A percentile compares a stretch with the other conserved stretches of the same genome.
phyloP scores from a whole-genome alignment of 169 alveolate species.

The Plasmodium relictum region DNA sequence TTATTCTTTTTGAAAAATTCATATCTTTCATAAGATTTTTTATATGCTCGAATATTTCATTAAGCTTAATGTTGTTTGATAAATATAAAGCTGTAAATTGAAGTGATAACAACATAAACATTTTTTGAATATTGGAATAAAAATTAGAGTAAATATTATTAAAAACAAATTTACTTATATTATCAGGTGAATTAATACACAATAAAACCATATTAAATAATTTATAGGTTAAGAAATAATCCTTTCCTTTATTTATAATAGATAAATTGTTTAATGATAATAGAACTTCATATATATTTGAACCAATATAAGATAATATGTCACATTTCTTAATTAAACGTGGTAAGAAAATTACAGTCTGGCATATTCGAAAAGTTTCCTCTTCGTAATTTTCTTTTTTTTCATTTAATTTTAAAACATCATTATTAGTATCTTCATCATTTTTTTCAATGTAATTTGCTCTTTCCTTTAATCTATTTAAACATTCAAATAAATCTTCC shows the following conservation, averaged over 20 bases:
- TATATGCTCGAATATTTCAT: conserved; percentile 5
- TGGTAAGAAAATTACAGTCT: conserved; percentile 38
- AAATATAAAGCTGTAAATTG: conserved; percentile 29
- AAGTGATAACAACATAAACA: conserved; percentile 38
- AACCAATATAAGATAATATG: conserved; percentile 43
- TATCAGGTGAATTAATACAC: conserved; percentile 31
- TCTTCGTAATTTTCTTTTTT: conserved; percentile 54
- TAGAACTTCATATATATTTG: conserved; percentile 27
- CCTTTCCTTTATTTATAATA: conserved; percentile 8
- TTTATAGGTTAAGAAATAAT: conserved; percentile 3
- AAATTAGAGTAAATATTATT: conserved; percentile 34
- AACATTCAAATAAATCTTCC: conserved; percentile 65
- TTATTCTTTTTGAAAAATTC: background rate
- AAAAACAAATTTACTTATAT: conserved; percentile 45
- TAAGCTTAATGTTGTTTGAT: conserved; percentile 6
- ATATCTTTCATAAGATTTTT: background rate
- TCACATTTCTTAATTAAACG: conserved; percentile 27
- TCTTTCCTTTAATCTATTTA: conserved; percentile 33
- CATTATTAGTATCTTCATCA: conserved; percentile 4
- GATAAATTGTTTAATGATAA: conserved; percentile 33
- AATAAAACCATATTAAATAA: conserved; percentile 31
- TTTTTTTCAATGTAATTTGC: conserved; percentile 55
- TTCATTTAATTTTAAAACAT: conserved; percentile 36
- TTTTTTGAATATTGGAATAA: conserved; percentile 21
- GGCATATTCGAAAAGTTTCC: conserved; percentile 46